Percentiles rank a stretch among this genome's conserved stretches.
Conservation (phyloP, 306 rosid species). For the Fagus crenata region DNA sequence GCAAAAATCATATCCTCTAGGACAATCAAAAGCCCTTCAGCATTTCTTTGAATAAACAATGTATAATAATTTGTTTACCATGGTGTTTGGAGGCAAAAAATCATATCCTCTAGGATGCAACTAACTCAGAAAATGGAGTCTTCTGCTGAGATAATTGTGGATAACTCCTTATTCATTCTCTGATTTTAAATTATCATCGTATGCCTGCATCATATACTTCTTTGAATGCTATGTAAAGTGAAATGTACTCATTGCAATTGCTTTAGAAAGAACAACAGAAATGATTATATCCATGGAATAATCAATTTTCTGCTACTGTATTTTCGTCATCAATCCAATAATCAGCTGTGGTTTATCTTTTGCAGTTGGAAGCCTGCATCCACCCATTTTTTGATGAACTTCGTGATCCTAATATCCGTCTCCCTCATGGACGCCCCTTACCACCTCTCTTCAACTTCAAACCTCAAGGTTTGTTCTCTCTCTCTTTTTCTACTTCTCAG, state of each 20-base stretch:
- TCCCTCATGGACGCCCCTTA: slow-evolving; percentile 61
- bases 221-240: neutral
- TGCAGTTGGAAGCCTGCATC: slow-evolving; percentile 55
- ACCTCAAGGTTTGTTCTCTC: slow-evolving; percentile 52
- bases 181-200: neutral
- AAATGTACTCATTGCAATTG: neutral
- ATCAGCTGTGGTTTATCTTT: neutral
- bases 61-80: neutral
- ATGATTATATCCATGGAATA: neutral
- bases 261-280: neutral
- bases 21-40: neutral
- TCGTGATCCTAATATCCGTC: slow-evolving; percentile 59
- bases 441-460: slow-evolving; percentile 71
- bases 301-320: neutral
- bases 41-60: neutral
- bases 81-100: neutral
- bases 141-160: neutral
- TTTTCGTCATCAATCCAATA: neutral
- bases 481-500: neutral
- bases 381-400: slow-evolving; percentile 71
- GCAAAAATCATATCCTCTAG: neutral
- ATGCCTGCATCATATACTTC: neutral
- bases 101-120: neutral
- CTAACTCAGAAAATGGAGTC: neutral
- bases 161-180: neutral